Evolutionary conservation across 441 rosid genomes (phyloP).

Genomic region (Pelargonium fulgidum): DNA sequence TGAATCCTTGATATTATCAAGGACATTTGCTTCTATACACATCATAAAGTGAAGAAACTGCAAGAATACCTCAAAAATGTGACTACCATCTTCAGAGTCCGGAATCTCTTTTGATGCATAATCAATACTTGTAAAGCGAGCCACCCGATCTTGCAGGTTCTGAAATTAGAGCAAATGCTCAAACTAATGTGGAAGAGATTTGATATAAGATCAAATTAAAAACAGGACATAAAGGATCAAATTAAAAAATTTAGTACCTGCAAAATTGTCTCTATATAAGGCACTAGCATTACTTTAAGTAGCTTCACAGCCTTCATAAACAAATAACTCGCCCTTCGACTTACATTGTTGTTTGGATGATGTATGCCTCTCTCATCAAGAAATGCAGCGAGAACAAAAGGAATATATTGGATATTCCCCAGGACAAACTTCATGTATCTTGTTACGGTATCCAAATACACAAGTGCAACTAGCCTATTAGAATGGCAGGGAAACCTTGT

Average conservation of each 20-base stretch:
- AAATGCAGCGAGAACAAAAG: constrained; percentile 69
- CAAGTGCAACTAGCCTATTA: constrained; percentile 75
- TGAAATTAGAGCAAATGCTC: constrained; percentile 24
- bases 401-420: constrained; percentile 58
- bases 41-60: not conserved
- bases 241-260: constrained; percentile 40
- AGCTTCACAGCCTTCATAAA: constrained; percentile 82
- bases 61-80: constrained; percentile 74
- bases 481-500: constrained; percentile 77
- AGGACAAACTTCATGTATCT: constrained; percentile 79
- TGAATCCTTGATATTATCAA: not conserved
- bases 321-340: constrained; percentile 83
- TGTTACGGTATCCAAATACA: constrained; percentile 69
- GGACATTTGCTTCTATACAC: not conserved
- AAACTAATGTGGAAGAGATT: not conserved
- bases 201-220: constrained; percentile 3
- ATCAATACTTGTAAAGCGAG: constrained; percentile 52
- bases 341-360: constrained; percentile 71
- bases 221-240: not conserved
- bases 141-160: constrained; percentile 78
- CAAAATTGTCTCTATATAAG: constrained; percentile 72
- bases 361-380: constrained; percentile 89
- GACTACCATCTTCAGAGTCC: constrained; percentile 80
- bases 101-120: constrained; percentile 39
- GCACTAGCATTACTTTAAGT: constrained; percentile 80